Conservation (phyloP, 2,329 filamentous ascomycete species). For the Trichoderma afroharzianum region DNA sequence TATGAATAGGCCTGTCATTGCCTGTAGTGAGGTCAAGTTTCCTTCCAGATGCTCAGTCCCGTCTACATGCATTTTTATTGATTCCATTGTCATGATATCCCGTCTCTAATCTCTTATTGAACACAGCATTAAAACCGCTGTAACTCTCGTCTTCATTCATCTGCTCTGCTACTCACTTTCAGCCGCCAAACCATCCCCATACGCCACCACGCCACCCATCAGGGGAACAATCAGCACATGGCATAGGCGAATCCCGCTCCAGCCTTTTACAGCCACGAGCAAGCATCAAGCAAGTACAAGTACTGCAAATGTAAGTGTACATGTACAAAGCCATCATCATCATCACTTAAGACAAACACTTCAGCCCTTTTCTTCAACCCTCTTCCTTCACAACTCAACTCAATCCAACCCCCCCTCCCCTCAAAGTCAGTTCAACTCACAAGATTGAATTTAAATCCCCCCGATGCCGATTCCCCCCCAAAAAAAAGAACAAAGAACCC, state of each 20-base stretch:
- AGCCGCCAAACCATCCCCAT: background rate
- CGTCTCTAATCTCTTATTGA: background rate
- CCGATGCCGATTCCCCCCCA: background rate
- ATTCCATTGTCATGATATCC: background rate
- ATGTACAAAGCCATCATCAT: background rate
- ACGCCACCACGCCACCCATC: slow-evolving; percentile 13
- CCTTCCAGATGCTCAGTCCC: background rate
- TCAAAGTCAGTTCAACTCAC: background rate
- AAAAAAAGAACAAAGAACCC: background rate
- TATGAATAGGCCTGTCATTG: background rate
- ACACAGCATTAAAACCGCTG: background rate
- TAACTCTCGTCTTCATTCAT: background rate
- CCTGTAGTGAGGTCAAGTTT: background rate
- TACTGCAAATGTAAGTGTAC: background rate
- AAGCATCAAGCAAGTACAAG: background rate
- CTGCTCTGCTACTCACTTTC: background rate
- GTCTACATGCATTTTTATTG: background rate
- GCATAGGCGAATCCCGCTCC: slow-evolving; percentile 1
- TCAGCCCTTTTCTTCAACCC: fast-evolving
- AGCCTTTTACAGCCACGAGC: background rate
- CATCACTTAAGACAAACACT: background rate
- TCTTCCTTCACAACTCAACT: background rate
- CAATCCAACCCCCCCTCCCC: background rate
- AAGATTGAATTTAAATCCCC: background rate
- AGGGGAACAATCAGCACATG: slow-evolving; percentile 6